Evolutionary conservation across 208 protist species (phyloP).

Genomic region (Acanthamoeba divionensis): DNA sequence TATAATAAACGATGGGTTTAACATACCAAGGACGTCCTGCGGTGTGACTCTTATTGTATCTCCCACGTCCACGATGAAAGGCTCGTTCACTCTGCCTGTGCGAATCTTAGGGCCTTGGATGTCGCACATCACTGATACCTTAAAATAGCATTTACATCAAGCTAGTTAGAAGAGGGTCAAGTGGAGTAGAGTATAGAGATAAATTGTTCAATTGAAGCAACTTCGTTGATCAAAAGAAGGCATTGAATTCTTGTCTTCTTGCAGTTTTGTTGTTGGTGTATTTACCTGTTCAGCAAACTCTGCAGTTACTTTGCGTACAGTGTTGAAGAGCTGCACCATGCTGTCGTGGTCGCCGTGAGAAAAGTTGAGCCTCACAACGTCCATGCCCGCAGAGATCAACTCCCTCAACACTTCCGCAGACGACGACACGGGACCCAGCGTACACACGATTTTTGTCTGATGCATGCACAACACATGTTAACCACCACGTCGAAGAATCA

Average conservation of each 20-base stretch:
- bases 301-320: conserved; percentile 16
- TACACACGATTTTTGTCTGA: conserved; percentile 62
- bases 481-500: not conserved
- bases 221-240: too few species aligned
- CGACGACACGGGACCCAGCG: conserved; percentile 46
- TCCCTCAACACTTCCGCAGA: conserved; percentile 28
- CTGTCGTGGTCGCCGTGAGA: conserved; percentile 54
- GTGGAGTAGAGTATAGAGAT: too few species aligned
- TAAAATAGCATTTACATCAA: not conserved
- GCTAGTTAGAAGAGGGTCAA: too few species aligned
- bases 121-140: conserved; percentile 56
- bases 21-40: conserved; percentile 14
- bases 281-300: conserved; percentile 39
- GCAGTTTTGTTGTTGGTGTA: too few species aligned
- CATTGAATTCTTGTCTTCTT: too few species aligned
- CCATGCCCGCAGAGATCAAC: conserved; percentile 50
- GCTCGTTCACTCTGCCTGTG: conserved; percentile 37
- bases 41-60: conserved; percentile 46
- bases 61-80: conserved; percentile 49
- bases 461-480: not conserved
- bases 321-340: conserved; percentile 32
- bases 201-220: too few species aligned
- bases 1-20: not conserved
- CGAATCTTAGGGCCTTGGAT: conserved; percentile 53
- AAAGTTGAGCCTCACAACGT: conserved; percentile 60